Evolutionary conservation across 306 rosid genomes (phyloP).

Genomic region (Casuarina equisetifolia): DNA sequence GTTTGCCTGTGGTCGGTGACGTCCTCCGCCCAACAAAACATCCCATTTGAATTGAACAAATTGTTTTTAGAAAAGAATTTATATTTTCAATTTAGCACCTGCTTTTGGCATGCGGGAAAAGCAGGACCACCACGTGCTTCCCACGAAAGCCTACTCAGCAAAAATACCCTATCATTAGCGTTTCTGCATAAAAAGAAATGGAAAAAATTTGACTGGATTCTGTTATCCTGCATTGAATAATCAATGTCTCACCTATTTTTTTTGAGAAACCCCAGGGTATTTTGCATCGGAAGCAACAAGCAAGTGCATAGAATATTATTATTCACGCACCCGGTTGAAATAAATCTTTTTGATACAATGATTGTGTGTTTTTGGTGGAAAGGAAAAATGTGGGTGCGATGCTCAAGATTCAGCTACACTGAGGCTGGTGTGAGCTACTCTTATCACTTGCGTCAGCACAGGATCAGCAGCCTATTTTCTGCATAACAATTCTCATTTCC

Average conservation of each 20-base stretch:
- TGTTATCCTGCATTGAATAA: background rate
- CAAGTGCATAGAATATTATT: slow-evolving; percentile 7
- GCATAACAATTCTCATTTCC: too few relatives aligned
- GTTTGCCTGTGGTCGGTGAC: slow-evolving; percentile 27
- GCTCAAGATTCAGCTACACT: slow-evolving; percentile 2
- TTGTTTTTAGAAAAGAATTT: too few relatives aligned
- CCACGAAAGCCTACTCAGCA: slow-evolving; percentile 32
- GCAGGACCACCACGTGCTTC: slow-evolving; percentile 80
- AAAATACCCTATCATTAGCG: background rate
- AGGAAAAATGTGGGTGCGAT: background rate
- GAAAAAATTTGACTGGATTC: background rate
- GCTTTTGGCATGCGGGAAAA: slow-evolving; percentile 92
- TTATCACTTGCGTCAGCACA: background rate
- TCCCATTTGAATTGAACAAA: too few relatives aligned
- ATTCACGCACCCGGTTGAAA: slow-evolving; percentile 43
- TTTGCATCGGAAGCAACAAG: slow-evolving; percentile 52
- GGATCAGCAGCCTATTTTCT: background rate
- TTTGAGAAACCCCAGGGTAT: background rate
- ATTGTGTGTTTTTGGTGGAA: slow-evolving; percentile 25
- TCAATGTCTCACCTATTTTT: background rate
- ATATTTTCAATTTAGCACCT: slow-evolving; percentile 31
- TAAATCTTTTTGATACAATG: slow-evolving; percentile 54
- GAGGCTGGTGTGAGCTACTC: background rate
- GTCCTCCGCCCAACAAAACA: background rate
- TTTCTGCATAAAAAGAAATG: background rate